These are phyloP conservation scores for Plasmodium relictum DNA, from an alignment of 169 alveolate genomes.

Conservation along the genomic window DNA sequence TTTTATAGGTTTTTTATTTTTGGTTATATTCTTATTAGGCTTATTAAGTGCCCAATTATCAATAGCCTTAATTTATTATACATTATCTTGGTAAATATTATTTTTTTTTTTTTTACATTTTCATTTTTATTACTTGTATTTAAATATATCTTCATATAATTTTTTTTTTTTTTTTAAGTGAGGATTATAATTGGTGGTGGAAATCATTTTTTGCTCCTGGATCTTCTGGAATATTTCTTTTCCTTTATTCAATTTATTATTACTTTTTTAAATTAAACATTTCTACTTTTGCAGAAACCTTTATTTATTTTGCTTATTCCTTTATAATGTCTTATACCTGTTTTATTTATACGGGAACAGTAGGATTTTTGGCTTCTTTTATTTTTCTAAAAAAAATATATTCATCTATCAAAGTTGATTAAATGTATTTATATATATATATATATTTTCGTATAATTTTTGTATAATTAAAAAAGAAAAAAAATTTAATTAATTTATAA, in stretches of 20 bases:
- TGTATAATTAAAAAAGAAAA: not conserved
- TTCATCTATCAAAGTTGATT: constrained; percentile 86
- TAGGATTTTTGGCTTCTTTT: constrained; percentile 87
- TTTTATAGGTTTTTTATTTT: constrained; percentile 77
- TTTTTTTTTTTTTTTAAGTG: constrained; percentile 55
- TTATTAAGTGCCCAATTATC: constrained; percentile 84
- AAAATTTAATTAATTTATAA: not conserved
- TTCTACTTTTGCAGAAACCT: constrained; percentile 83
- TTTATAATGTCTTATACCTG: constrained; percentile 82
- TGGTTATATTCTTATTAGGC: constrained; percentile 77
- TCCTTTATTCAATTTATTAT: constrained; percentile 85
- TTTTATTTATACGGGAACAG: constrained; percentile 88
- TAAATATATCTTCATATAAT: not conserved
- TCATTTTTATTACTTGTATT: not conserved
- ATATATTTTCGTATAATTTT: constrained; percentile 7
- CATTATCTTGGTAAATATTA: constrained; percentile 77
- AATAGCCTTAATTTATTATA: constrained; percentile 80
- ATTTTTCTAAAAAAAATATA: constrained; percentile 85
- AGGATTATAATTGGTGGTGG: constrained; percentile 92
- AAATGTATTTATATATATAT: not conserved
- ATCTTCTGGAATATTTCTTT: constrained; percentile 84
- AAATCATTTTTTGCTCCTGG: constrained; percentile 85
- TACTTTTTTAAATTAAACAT: constrained; percentile 78
- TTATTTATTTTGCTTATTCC: constrained; percentile 89
- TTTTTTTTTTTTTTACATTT: not conserved